These are phyloP conservation scores for Coemansia sp. DNA, from an alignment of 192 early-diverging fungal genomes.

Conservation along the genomic window DNA sequence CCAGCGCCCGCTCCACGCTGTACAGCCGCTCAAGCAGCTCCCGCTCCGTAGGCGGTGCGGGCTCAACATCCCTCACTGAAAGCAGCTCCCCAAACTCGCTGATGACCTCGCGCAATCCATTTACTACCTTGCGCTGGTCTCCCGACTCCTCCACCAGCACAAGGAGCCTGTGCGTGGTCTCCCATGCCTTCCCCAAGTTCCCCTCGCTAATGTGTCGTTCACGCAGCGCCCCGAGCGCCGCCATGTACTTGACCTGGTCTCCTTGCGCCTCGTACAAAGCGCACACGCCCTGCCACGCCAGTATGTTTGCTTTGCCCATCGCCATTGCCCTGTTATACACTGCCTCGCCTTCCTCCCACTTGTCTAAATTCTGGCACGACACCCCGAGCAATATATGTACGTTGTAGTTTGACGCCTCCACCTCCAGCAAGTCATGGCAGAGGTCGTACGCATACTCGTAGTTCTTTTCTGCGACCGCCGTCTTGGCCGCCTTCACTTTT, in stretches of 20 bases:
- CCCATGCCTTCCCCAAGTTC: conserved; percentile 32
- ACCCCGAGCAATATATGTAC: conserved; percentile 63
- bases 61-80: conserved; percentile 2
- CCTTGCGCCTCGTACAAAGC: conserved; percentile 58
- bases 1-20: conserved; percentile 38
- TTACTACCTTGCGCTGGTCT: conserved; percentile 37
- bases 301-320: conserved; percentile 50
- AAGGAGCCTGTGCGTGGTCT: conserved; percentile 54
- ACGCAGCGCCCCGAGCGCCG: conserved; percentile 23
- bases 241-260: conserved; percentile 14
- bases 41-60: conserved; percentile 5
- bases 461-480: conserved; percentile 37
- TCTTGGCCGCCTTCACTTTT: conserved; percentile 47
- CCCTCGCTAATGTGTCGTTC: conserved; percentile 45
- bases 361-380: conserved; percentile 57
- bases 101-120: conserved; percentile 13
- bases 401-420: conserved; percentile 43
- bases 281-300: conserved; percentile 67
- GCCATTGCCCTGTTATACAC: conserved; percentile 59
- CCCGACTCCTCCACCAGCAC: conserved; percentile 47
- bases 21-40: conserved; percentile 47
- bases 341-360: conserved; percentile 54
- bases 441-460: conserved; percentile 49
- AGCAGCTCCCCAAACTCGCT: conserved; percentile 9
- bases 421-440: conserved; percentile 46